These are phyloP conservation scores for Silene latifolia DNA, from an alignment of 148 eudicot genomes.

Conservation along the genomic window DNA sequence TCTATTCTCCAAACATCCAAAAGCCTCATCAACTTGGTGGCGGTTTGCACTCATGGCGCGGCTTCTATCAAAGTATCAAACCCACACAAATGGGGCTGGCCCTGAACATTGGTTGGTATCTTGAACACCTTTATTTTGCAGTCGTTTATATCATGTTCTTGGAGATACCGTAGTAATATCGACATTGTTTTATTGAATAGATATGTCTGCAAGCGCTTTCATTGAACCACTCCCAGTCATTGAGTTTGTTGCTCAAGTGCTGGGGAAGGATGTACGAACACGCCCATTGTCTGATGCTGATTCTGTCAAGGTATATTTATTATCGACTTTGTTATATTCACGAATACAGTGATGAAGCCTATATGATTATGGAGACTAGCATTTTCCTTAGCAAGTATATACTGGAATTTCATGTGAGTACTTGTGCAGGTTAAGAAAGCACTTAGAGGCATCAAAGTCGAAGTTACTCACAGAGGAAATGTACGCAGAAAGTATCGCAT, in stretches of 20 bases:
- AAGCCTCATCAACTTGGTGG: slow-evolving; percentile 70
- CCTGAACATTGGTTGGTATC: slow-evolving; percentile 53
- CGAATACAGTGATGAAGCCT: not conserved
- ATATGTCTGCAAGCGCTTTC: slow-evolving; percentile 74
- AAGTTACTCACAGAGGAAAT: slow-evolving; percentile 85
- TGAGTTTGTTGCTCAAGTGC: slow-evolving; percentile 62
- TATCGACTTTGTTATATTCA: not conserved
- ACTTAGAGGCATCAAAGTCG: slow-evolving; percentile 89
- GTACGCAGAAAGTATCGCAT: slow-evolving; percentile 81
- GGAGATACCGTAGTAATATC: not conserved
- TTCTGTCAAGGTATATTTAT: slow-evolving; percentile 53
- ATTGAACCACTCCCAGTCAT: slow-evolving; percentile 72
- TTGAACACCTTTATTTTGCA: not conserved
- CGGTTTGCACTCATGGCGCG: slow-evolving; percentile 79
- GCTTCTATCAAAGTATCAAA: slow-evolving; percentile 71
- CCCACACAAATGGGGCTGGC: slow-evolving; percentile 82
- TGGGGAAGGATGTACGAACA: slow-evolving; percentile 59
- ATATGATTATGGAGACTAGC: not conserved
- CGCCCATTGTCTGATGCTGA: slow-evolving; percentile 75
- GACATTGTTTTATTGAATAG: slow-evolving; percentile 27
- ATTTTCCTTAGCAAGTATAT: not conserved
- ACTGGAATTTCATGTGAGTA: not conserved
- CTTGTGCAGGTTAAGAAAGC: slow-evolving; percentile 76
- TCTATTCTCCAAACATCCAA: slow-evolving; percentile 65
- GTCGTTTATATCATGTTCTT: not conserved